Evolutionary conservation across 1,284 basidiomycete genomes (phyloP).

Genomic region (Lentinula novae-zelandiae): DNA sequence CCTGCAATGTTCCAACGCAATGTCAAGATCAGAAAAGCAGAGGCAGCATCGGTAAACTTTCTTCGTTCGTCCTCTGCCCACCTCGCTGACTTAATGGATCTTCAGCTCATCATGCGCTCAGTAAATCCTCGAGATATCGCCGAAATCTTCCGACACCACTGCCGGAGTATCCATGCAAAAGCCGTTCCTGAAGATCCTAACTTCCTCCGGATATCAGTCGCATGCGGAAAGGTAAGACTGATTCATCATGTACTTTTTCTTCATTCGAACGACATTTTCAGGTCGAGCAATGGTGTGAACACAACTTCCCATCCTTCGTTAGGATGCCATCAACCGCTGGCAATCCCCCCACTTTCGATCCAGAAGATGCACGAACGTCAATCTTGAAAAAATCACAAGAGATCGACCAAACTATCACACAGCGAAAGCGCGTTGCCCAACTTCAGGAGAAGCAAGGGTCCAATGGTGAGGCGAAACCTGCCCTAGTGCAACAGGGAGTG

Average conservation of each 20-base stretch:
- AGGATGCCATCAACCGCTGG: slow-evolving; percentile 34
- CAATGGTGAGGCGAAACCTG: slow-evolving; percentile 8
- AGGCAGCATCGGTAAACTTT: slow-evolving; percentile 71
- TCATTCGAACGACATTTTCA: slow-evolving; percentile 26
- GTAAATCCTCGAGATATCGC: slow-evolving; percentile 93
- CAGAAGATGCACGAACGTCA: slow-evolving; percentile 53
- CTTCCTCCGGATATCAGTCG: slow-evolving; percentile 77
- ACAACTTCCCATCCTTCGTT: slow-evolving; percentile 86
- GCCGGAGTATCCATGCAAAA: slow-evolving; percentile 80
- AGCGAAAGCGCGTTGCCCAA: slow-evolving; percentile 39
- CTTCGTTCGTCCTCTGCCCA: background rate
- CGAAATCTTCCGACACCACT: slow-evolving; percentile 83
- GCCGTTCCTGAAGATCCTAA: slow-evolving; percentile 82
- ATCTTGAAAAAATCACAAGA: slow-evolving; percentile 39
- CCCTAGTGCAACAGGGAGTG: slow-evolving; percentile 16
- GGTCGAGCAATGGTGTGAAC: slow-evolving; percentile 93
- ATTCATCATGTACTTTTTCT: background rate
- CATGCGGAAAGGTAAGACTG: slow-evolving; percentile 62
- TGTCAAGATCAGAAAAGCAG: slow-evolving; percentile 94
- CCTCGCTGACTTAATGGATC: background rate
- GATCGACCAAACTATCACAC: slow-evolving; percentile 33
- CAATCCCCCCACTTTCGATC: slow-evolving; percentile 33
- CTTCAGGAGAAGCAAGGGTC: slow-evolving; percentile 19
- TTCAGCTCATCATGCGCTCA: slow-evolving; percentile 83
- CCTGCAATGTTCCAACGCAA: slow-evolving; percentile 84